Percentiles rank a stretch among this genome's conserved stretches.
Conservation (phyloP, 2,329 filamentous ascomycete genomes). For the Alternaria metachromatica region DNA sequence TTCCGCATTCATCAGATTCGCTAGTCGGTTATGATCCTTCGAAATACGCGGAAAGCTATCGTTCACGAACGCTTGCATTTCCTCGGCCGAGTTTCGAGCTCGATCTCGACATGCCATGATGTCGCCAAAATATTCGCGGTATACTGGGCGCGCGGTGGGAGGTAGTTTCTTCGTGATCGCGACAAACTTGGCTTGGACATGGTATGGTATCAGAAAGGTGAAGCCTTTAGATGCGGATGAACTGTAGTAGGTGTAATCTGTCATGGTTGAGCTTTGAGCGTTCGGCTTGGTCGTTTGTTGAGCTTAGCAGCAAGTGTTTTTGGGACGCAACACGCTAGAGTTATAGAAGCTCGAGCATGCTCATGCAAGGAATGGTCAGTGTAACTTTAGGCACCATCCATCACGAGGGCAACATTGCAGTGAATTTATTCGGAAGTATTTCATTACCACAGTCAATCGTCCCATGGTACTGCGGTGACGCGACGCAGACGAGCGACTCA, state of each 20-base stretch:
- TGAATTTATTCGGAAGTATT: neutral
- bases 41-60: neutral
- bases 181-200: neutral
- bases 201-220: neutral
- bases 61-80: neutral
- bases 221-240: neutral
- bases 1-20: neutral
- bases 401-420: neutral
- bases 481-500: no score
- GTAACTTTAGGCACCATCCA: neutral
- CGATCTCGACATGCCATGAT: neutral
- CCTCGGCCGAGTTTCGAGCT: neutral
- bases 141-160: neutral
- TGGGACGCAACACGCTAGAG: neutral
- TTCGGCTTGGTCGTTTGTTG: accelerated
- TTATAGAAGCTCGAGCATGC: neutral
- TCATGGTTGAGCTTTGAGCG: neutral
- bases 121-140: neutral
- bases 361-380: neutral
- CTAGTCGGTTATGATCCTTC: neutral
- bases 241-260: neutral
- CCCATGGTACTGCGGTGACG: no score
- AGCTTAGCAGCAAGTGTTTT: neutral
- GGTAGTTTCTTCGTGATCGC: neutral
- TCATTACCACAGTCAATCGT: neutral